phyloP scores from a whole-genome alignment of 2,329 filamentous ascomycete species.

The Colletotrichum paranaense region DNA sequence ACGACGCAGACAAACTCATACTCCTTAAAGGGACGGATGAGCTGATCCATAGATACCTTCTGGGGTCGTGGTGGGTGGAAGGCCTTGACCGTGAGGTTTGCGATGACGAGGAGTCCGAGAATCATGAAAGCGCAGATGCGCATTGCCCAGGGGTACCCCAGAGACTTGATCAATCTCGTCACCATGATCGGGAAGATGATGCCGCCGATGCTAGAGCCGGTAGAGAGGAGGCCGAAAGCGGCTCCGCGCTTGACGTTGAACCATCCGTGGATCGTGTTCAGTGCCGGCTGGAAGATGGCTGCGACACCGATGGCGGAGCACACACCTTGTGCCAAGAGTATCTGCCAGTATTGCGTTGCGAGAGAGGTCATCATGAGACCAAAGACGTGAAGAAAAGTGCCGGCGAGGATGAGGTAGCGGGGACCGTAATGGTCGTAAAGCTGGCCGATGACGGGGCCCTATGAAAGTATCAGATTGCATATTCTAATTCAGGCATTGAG shows the following conservation, averaged over 20 bases:
- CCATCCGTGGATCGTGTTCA: conserved; percentile 47
- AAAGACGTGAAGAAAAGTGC: conserved; percentile 67
- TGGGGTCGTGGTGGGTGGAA: conserved; percentile 40
- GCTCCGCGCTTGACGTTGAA: conserved; percentile 47
- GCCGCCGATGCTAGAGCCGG: conserved; percentile 51
- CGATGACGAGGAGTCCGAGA: conserved; percentile 45
- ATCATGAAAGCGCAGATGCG: conserved; percentile 51
- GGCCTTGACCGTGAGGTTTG: conserved; percentile 47
- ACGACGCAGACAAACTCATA: conserved; percentile 44
- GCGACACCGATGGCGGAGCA: conserved; percentile 50
- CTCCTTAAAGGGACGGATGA: conserved; percentile 47
- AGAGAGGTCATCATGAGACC: conserved; percentile 73
- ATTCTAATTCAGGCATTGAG: not conserved
- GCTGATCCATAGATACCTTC: conserved; percentile 44
- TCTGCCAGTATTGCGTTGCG: conserved; percentile 52
- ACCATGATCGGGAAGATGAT: conserved; percentile 55
- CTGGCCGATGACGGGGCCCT: conserved; percentile 71
- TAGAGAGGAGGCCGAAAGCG: conserved; percentile 49
- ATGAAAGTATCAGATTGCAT: conserved; percentile 8
- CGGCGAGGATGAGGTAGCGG: conserved; percentile 61
- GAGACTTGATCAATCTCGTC: conserved; percentile 44
- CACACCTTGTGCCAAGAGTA: conserved; percentile 52
- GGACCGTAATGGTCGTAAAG: conserved; percentile 74
- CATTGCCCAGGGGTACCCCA: conserved; percentile 55
- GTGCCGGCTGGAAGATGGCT: conserved; percentile 47